phyloP scores from a whole-genome alignment of 73 alveolate species.

The Symbiodinium pilosum region DNA sequence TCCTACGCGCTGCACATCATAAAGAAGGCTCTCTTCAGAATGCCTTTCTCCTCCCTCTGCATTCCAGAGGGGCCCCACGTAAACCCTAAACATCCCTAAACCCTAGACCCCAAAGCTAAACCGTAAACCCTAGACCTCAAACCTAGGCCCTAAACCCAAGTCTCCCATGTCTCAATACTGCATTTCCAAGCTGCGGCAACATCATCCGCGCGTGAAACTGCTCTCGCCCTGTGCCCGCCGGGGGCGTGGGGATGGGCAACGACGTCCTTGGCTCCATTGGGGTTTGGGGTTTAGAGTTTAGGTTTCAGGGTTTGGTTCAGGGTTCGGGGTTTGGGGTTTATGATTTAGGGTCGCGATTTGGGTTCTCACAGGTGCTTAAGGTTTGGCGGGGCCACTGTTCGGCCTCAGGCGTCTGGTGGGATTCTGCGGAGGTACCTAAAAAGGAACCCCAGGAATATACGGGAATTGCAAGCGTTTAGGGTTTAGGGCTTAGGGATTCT shows the following conservation, averaged over 20 bases:
- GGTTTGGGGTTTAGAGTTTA: background rate
- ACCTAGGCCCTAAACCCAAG: no score
- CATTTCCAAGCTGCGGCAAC: conserved; percentile 50
- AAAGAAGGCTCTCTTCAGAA: no score
- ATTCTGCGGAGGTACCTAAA: no score
- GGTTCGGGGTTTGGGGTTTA: background rate
- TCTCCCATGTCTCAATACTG: no score
- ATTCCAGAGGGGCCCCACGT: no score
- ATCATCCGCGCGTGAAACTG: conserved; percentile 68
- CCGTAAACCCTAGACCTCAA: background rate
- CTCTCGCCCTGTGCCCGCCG: conserved; percentile 55
- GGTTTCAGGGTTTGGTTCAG: background rate
- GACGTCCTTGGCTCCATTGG: conserved; percentile 56
- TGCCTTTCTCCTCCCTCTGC: no score
- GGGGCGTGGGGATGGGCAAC: conserved; percentile 71
- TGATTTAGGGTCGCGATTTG: no score
- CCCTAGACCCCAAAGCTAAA: background rate
- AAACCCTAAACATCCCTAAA: background rate
- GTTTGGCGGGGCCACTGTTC: background rate
- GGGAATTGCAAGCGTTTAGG: background rate
- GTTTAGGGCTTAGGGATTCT: background rate
- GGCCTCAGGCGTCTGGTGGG: no score
- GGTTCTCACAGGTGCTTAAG: no score
- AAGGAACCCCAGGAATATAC: no score
- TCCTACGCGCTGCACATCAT: no score